Percentiles rank a stretch among this genome's conserved stretches.
These are phyloP conservation scores for Hericium erinaceus DNA, from an alignment of 768 basidiomycete genomes.

Conservation along the genomic window DNA sequence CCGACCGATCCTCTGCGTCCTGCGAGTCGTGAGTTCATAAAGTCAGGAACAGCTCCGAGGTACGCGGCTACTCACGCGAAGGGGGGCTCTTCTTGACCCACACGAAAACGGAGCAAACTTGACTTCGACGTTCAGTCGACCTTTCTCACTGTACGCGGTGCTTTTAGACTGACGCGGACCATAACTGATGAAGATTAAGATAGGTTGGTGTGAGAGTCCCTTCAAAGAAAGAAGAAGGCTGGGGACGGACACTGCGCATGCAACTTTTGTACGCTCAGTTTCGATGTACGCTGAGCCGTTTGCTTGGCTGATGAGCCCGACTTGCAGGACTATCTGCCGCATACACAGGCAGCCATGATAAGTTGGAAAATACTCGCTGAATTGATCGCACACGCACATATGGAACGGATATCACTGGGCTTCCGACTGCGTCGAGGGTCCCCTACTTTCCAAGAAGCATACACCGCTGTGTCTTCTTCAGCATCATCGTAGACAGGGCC, in stretches of 20 bases:
- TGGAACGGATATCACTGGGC: conserved; percentile 65
- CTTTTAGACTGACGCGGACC: conserved; percentile 82
- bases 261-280: conserved; percentile 84
- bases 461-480: conserved; percentile 17
- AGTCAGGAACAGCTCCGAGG: background rate
- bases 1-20: conserved; percentile 91
- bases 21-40: conserved; percentile 22
- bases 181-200: conserved; percentile 38
- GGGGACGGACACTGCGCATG: conserved; percentile 75
- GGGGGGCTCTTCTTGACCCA: conserved; percentile 63
- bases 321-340: conserved; percentile 61
- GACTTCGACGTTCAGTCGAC: conserved; percentile 87
- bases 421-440: conserved; percentile 40
- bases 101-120: conserved; percentile 96
- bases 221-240: conserved; percentile 1
- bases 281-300: conserved; percentile 98
- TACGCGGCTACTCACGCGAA: conserved; percentile 52
- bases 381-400: conserved; percentile 49
- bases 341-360: background rate
- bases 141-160: conserved; percentile 75
- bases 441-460: conserved; percentile 24
- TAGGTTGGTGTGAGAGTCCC: background rate
- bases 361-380: background rate
- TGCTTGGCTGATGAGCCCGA: conserved; percentile 86
- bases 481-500: conserved; percentile 50